These are phyloP conservation scores for Rhodotorula sp. DNA, from an alignment of 1,284 basidiomycete species.

Conservation along the genomic window DNA sequence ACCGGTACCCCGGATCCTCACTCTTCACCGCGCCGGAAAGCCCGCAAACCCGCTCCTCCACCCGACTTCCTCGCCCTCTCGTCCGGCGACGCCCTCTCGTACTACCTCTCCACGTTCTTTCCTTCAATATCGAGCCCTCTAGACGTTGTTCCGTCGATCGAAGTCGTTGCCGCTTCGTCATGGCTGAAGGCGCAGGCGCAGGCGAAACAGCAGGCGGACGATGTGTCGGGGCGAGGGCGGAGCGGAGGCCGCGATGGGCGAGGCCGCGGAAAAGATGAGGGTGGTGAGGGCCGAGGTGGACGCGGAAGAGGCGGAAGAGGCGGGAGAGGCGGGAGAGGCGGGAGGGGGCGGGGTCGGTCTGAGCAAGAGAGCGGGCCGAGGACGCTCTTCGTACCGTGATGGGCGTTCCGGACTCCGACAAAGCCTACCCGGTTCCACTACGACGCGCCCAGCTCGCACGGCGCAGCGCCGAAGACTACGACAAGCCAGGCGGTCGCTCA, in stretches of 20 bases:
- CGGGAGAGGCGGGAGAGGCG: background rate
- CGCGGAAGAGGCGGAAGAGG: background rate
- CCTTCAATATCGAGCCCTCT: background rate
- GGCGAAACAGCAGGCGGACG: background rate
- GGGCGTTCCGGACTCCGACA: background rate
- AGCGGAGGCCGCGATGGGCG: background rate
- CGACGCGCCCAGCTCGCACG: too few species aligned
- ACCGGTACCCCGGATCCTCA: background rate
- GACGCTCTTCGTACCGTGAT: conserved; percentile 21
- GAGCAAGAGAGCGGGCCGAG: background rate
- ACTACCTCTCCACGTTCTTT: conserved; percentile 31
- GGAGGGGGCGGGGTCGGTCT: background rate
- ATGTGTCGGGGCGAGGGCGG: background rate
- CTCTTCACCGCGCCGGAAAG: background rate
- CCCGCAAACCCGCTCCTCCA: background rate
- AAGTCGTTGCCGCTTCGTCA: conserved; percentile 6
- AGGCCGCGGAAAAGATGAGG: background rate
- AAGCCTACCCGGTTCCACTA: too few species aligned
- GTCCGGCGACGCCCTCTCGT: conserved; percentile 26
- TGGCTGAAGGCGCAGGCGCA: conserved; percentile 13
- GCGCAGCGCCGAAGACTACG: too few species aligned
- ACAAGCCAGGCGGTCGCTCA: too few species aligned
- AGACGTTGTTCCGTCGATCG: background rate
- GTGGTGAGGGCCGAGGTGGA: background rate
- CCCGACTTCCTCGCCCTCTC: conserved; percentile 32